Evolutionary conservation across 2,329 filamentous ascomycete genomes (phyloP).

Genomic region (Capronia americana): DNA sequence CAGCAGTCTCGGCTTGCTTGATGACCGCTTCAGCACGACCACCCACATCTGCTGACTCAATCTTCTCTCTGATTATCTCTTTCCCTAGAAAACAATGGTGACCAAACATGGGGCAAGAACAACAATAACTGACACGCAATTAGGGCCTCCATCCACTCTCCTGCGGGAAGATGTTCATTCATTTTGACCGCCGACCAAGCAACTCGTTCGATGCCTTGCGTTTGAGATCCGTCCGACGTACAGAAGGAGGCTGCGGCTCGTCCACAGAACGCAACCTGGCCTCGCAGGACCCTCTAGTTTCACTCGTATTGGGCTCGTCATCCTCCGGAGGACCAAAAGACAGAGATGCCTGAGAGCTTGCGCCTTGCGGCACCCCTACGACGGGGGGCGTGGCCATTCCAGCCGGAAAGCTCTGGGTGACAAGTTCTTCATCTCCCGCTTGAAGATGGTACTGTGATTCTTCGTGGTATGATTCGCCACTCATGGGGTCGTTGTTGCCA

Average conservation of each 20-base stretch:
- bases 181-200: neutral
- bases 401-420: slow-evolving; percentile 3
- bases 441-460: neutral
- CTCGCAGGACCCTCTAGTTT: neutral
- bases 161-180: neutral
- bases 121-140: neutral
- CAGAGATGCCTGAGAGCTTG: neutral
- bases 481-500: neutral
- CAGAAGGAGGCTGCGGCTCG: neutral
- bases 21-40: slow-evolving; percentile 44
- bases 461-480: neutral
- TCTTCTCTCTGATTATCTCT: slow-evolving; percentile 53
- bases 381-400: neutral
- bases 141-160: neutral
- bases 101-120: neutral
- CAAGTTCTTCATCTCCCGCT: neutral
- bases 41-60: slow-evolving; percentile 50
- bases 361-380: neutral
- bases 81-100: neutral
- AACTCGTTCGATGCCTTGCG: slow-evolving; percentile 11
- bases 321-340: neutral
- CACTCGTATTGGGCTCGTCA: neutral
- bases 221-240: neutral
- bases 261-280: neutral
- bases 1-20: slow-evolving; percentile 35